Conservation (phyloP, 2,329 filamentous ascomycete genomes). For the Stemphylium vesicarium region DNA sequence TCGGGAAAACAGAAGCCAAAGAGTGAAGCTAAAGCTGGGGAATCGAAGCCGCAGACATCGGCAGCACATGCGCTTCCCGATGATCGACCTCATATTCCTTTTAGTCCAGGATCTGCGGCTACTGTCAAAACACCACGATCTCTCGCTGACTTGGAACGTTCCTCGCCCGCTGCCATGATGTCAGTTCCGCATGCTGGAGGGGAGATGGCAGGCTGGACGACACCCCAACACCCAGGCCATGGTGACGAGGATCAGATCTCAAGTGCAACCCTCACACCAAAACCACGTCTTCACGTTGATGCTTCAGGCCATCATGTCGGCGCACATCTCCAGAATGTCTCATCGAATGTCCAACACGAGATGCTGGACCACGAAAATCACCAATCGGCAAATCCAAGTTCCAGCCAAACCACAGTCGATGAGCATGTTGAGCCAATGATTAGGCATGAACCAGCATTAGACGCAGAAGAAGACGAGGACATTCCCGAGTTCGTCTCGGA, state of each 20-base stretch:
- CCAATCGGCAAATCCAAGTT: slow-evolving; percentile 33
- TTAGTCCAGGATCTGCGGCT: slow-evolving; percentile 30
- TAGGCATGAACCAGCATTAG: slow-evolving; percentile 5
- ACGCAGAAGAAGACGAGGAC: slow-evolving; percentile 44
- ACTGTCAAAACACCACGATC: slow-evolving; percentile 24
- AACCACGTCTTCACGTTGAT: not conserved
- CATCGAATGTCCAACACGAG: not conserved
- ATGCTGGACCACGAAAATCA: not conserved
- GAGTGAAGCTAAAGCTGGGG: slow-evolving; percentile 15
- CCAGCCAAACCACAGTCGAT: slow-evolving; percentile 55
- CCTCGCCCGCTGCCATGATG: slow-evolving; percentile 25
- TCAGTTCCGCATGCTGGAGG: slow-evolving; percentile 6
- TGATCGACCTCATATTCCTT: slow-evolving; percentile 21
- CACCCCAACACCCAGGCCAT: not conserved
- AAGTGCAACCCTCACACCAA: slow-evolving; percentile 15
- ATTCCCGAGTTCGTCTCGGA: slow-evolving; percentile 52
- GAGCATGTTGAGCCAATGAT: slow-evolving; percentile 32
- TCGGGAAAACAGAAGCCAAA: slow-evolving; percentile 32
- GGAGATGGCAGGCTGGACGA: not conserved
- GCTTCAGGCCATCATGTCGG: not conserved
- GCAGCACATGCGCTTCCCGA: slow-evolving; percentile 15
- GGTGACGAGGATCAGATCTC: not conserved
- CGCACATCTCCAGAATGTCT: not conserved
- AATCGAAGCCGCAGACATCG: slow-evolving; percentile 9
- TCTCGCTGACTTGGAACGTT: slow-evolving; percentile 15